Conservation (phyloP, 2,329 filamentous ascomycete species). For the Diplodia sapinea region DNA sequence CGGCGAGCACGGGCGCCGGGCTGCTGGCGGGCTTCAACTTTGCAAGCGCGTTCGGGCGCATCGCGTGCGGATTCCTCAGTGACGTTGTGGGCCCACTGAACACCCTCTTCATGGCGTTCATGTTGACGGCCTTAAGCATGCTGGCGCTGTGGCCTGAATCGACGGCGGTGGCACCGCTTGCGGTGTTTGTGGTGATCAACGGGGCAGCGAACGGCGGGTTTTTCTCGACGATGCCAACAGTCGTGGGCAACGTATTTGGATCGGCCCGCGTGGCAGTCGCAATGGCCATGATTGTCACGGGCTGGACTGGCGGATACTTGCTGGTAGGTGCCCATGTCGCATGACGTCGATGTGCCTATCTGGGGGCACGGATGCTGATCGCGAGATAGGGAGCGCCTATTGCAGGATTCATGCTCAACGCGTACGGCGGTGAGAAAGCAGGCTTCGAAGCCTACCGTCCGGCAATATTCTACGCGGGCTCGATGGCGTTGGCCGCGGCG, state of each 20-base stretch:
- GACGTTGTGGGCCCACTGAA: conserved; percentile 44
- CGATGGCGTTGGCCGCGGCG: conserved; percentile 32
- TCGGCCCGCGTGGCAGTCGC: conserved; percentile 60
- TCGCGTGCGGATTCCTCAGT: conserved; percentile 59
- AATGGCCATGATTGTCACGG: conserved; percentile 67
- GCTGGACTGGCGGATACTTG: conserved; percentile 64
- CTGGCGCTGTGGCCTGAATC: conserved; percentile 67
- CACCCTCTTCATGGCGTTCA: conserved; percentile 53
- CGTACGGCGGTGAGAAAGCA: conserved; percentile 32
- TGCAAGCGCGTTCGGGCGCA: conserved; percentile 63
- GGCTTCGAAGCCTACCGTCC: conserved; percentile 34
- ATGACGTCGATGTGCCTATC: conserved; percentile 11
- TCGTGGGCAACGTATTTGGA: conserved; percentile 65
- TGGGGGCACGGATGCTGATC: conserved; percentile 16
- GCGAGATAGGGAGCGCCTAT: conserved; percentile 33
- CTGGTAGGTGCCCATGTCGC: conserved; percentile 50
- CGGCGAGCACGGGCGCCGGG: conserved; percentile 60
- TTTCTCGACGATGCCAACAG: conserved; percentile 68
- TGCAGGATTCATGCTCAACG: conserved; percentile 33
- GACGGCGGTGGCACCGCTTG: conserved; percentile 59
- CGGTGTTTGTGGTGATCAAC: conserved; percentile 65
- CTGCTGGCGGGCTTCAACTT: conserved; percentile 68
- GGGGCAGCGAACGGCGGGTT: conserved; percentile 67
- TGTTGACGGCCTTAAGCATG: conserved; percentile 63
- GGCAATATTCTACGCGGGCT: conserved; percentile 34